Evolutionary conservation across 2,329 filamentous ascomycete genomes (phyloP), one percentile per base, ranked within the genome.

Genomic region (Pyricularia grisea): DNA sequence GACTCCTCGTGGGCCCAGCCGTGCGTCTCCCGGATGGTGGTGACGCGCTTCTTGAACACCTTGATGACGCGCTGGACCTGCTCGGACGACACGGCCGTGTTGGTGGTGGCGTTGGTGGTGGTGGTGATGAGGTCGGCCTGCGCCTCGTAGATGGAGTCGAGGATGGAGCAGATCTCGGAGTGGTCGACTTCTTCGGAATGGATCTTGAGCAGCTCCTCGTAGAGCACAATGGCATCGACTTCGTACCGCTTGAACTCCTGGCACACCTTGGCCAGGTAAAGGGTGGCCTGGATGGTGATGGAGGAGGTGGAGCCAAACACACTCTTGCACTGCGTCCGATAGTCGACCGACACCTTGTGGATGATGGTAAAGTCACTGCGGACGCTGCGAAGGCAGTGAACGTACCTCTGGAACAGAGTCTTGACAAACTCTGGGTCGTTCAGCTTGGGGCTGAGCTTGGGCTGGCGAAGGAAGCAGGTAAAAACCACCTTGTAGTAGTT

Each of bases 1-100:
- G 60, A 63, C 60, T 63, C 60, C 60, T 63, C 60, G 60, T 63
- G 60, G 4, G 60, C 60, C 60, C 60, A 63, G 60, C 60, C 60
- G 60, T 63, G 60, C 4, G 60, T 63, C 27, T 63, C 60, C 27
- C 60, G 60, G 25, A 63, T 63, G 23, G 60, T 28, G 14, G 23
- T n/a, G 23, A 63, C 60, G 6, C 60, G 60, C 11, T 63, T 63
- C 25, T 63, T 63, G 27, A 63, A 30, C 60, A 63, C 60, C 60
- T 63, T 63, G 60, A 63, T 63, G 10, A 28, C 25, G 60, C 60
- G 60, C 60, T 63, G 60, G 27, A 30, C 25, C 25, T 63, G 60
- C 27, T 63, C 60, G 5, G 60, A 63, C 14, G 60, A 63, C 23
- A 63, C 60, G 12, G 60, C 25, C 25, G 60, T 28, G 60, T 4